Evolutionary conservation across 1,139 yeast species (phyloP).

Genomic region (Candida albicans): DNA sequence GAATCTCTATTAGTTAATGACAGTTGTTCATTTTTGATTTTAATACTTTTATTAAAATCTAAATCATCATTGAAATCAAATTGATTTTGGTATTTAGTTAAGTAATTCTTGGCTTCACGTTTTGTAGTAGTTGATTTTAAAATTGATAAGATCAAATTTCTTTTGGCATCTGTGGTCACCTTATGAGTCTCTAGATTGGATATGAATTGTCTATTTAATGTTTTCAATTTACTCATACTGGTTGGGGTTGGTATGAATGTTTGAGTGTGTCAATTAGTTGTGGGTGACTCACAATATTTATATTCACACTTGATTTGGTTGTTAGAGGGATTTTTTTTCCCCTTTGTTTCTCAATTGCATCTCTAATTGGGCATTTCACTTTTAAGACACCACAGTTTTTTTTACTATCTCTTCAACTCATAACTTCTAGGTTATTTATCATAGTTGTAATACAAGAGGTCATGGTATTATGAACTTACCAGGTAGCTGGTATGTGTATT

Average conservation of each 20-base stretch:
- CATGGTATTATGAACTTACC: no score
- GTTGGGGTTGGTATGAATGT: background rate
- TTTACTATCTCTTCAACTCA: no score
- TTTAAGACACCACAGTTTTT: no score
- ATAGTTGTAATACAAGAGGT: no score
- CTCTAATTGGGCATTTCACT: no score
- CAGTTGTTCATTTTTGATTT: conserved; percentile 12
- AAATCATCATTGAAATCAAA: conserved; percentile 28
- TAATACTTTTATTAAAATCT: conserved; percentile 11
- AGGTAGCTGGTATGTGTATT: no score
- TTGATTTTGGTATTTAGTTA: conserved; percentile 56
- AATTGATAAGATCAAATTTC: conserved; percentile 65
- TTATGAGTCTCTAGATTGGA: conserved; percentile 41
- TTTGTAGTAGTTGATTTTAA: conserved; percentile 75
- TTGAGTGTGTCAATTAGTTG: background rate
- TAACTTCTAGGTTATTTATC: no score
- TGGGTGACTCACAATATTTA: background rate
- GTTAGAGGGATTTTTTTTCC: no score
- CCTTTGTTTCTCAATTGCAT: no score
- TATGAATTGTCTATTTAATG: conserved; percentile 33
- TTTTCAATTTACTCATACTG: conserved; percentile 34
- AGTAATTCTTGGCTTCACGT: conserved; percentile 68
- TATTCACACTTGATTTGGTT: no score
- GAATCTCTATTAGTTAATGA: conserved; percentile 22
- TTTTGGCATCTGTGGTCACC: conserved; percentile 35